Conservation (phyloP, 306 rosid species). For the Acacia acuminata region DNA sequence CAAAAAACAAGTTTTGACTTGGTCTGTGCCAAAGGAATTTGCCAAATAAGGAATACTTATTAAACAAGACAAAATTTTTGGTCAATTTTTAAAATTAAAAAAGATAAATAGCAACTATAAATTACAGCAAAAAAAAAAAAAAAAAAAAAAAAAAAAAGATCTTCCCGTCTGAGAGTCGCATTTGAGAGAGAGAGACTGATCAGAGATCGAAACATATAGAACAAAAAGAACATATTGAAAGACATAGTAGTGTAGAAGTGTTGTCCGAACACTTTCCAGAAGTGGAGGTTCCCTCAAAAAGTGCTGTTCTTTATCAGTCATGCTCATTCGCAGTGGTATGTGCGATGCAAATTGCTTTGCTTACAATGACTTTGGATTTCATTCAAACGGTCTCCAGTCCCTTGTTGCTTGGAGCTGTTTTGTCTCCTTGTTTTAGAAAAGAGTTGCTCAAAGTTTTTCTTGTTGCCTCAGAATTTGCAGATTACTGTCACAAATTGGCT, state of each 20-base stretch:
- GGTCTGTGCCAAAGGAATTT: background rate
- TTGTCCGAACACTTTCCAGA: too few species aligned
- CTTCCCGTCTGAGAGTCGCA: too few species aligned
- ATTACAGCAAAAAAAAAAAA: too few species aligned
- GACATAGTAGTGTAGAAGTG: background rate
- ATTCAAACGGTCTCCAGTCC: background rate
- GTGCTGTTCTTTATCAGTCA: background rate
- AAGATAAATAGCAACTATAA: too few species aligned
- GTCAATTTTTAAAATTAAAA: too few species aligned
- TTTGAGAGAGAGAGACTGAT: background rate
- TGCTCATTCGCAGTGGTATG: background rate
- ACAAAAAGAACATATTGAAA: background rate
- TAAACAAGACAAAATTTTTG: too few species aligned
- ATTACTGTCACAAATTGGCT: constrained; percentile 11
- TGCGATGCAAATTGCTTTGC: background rate
- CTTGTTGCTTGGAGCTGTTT: constrained; percentile 9
- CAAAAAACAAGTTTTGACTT: background rate
- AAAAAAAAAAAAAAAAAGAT: too few species aligned
- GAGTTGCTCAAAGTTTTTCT: constrained; percentile 9
- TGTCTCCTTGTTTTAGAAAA: constrained; percentile 24
- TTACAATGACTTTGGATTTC: constrained; percentile 10
- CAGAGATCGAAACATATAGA: background rate
- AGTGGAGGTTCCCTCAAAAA: background rate
- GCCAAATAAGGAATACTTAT: too few species aligned
- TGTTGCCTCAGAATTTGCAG: constrained; percentile 24